Evolutionary conservation across 192 early-diverging fungal species (phyloP).

Genomic region (Spizellomyces punctatus): DNA sequence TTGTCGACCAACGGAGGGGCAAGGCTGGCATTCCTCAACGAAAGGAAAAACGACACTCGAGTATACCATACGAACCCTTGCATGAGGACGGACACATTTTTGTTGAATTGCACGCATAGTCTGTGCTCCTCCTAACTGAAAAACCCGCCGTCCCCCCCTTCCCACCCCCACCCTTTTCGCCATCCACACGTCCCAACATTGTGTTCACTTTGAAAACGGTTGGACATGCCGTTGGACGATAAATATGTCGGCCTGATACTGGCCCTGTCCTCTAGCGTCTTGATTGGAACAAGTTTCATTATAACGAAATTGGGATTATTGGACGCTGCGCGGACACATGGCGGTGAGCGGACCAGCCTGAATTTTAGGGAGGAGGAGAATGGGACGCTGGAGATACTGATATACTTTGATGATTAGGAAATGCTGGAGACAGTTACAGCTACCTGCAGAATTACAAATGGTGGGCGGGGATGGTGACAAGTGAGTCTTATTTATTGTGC

Average conservation of each 20-base stretch:
- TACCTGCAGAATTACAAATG: conserved; percentile 88
- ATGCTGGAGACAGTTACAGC: conserved; percentile 71
- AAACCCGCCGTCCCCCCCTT: too few relatives aligned
- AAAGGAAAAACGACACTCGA: too few relatives aligned
- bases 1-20: too few relatives aligned
- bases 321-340: conserved; percentile 50
- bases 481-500: conserved; percentile 9
- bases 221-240: conserved; percentile 28
- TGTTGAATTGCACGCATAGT: too few relatives aligned
- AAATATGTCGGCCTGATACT: conserved; percentile 78
- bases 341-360: conserved; percentile 29
- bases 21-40: too few relatives aligned
- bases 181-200: neutral
- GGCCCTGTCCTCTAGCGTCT: conserved; percentile 82
- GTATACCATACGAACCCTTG: too few relatives aligned
- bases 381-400: neutral
- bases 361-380: too few relatives aligned
- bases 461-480: conserved; percentile 86
- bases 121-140: too few relatives aligned
- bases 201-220: neutral
- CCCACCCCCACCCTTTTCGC: neutral
- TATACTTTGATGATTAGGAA: conserved; percentile 19
- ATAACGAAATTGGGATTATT: conserved; percentile 91
- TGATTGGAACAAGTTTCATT: conserved; percentile 93
- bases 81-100: too few relatives aligned